Base-by-base conservation (phyloP, 73 alveolate genomes). In the Paramecium tetraurelia region DNA sequence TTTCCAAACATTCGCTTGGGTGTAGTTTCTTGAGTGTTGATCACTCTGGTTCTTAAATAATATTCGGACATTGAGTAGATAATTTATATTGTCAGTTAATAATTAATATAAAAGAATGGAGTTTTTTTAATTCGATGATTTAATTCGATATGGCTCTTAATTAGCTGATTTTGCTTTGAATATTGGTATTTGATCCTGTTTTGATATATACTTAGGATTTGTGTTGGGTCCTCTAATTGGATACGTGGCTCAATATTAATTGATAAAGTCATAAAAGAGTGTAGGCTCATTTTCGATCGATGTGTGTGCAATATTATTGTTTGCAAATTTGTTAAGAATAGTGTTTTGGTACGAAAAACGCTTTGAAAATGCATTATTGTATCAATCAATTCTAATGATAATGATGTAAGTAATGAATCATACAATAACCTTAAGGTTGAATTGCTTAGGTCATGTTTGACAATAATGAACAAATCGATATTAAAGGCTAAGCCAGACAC, bases 171-270 rank as follows among this genome's bases (percentile, higher is more conserved):
- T 33, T 1, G 48, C 53, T 31, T 63, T 63, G 50, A 63, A 63
- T 63, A 11, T 63, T 63, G 84, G 44, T 63, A 63, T n/a, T 5
- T 18, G 27, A 16, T 53, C 9, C 1, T 4, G 5, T n/a, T 53
- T 16, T 53, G 11, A 53, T 53, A 4, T n/a, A 1, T 53, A 3
- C 5, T 4, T 18, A 53, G 27, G 69, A 16, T 58, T 89, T 40
- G 94, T 89, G 0, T 18, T 89, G 43, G 94, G 94, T 59, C 94
- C 92, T 35, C 43, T 89, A 33, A 35, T 70, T 29, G 94, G 94
- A 43, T 71, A 71, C 38, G 46, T 70, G 48, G 86, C 94, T 71
- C 57, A 89, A 43, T 89, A 70, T 71, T 18, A 58, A n/a, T 46
- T 70, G 57, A 43, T 71, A 3, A 71, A 71, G 35, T 6, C 22